A percentile compares a stretch with the other conserved stretches of the same genome.
Conservation (phyloP, 345 rosid genomes). For the Brassica juncea region DNA sequence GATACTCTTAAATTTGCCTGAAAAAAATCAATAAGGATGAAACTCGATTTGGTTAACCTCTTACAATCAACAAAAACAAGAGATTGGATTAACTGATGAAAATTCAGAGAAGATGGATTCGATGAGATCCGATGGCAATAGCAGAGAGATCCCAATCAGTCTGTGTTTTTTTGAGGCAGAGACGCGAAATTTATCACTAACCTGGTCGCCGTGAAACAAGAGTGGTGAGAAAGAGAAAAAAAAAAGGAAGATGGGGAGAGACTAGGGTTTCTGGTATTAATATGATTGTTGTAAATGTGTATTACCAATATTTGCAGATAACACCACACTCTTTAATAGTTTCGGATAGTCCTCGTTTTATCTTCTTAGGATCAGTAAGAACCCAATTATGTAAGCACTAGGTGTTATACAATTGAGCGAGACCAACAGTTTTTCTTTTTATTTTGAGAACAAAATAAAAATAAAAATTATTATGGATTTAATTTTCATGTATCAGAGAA, state of each 20-base stretch:
- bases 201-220: slow-evolving; percentile 39
- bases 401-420: not conserved
- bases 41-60: slow-evolving; percentile 7
- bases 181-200: slow-evolving; percentile 14
- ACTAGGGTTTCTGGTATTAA: slow-evolving; percentile 40
- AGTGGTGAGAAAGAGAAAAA: not conserved
- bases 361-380: not conserved
- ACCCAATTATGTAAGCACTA: slow-evolving; percentile 2
- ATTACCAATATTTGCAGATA: slow-evolving; percentile 21
- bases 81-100: slow-evolving; percentile 25
- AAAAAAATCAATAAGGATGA: not conserved
- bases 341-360: not conserved
- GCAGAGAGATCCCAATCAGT: slow-evolving; percentile 31
- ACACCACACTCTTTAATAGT: not conserved
- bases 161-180: not conserved
- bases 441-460: no score
- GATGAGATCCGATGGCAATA: slow-evolving; percentile 13
- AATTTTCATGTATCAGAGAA: no score
- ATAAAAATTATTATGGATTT: no score
- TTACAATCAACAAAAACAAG: slow-evolving; percentile 1
- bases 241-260: slow-evolving; percentile 1
- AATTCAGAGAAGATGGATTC: not conserved
- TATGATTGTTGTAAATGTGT: slow-evolving; percentile 30
- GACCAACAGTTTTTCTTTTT: not conserved
- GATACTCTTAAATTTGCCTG: slow-evolving; percentile 27